Evolutionary conservation across 495 filamentous ascomycete species (phyloP).

Genomic region (Venustampulla echinocandica): DNA sequence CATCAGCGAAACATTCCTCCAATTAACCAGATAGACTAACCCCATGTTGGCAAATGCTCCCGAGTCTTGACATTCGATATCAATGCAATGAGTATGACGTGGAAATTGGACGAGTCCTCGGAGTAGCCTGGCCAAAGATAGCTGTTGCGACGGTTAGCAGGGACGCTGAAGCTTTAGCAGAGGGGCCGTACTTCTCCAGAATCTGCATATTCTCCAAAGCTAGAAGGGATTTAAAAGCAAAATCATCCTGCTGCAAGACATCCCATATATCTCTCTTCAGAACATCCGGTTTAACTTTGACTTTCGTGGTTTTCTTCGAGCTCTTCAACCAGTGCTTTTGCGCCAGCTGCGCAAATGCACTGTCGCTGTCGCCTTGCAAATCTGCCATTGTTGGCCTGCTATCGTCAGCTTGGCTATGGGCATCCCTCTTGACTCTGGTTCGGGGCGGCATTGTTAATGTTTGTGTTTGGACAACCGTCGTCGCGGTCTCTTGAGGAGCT

Average conservation of each 20-base stretch:
- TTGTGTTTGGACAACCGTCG: not conserved
- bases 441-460: constrained; percentile 21
- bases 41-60: constrained; percentile 83
- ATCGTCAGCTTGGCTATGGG: constrained; percentile 25
- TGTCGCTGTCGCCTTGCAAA: constrained; percentile 71
- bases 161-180: not conserved
- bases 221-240: constrained; percentile 67
- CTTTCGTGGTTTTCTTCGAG: constrained; percentile 43
- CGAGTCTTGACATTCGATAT: constrained; percentile 82
- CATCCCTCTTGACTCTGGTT: constrained; percentile 17
- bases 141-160: constrained; percentile 35
- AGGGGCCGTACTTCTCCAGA: constrained; percentile 59
- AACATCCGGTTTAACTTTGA: constrained; percentile 78
- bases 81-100: constrained; percentile 75
- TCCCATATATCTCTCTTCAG: constrained; percentile 90
- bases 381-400: constrained; percentile 53
- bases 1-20: constrained; percentile 1
- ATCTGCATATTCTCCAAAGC: constrained; percentile 85
- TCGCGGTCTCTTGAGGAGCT: constrained; percentile 3
- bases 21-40: constrained; percentile 30
- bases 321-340: constrained; percentile 74
- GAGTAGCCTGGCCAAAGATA: constrained; percentile 92
- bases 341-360: constrained; percentile 73
- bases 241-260: constrained; percentile 68
- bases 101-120: constrained; percentile 82